Percentiles rank a stretch among this genome's conserved stretches.
Evolutionary conservation across 2,329 filamentous ascomycete species (phyloP).

Genomic region (Colletotrichum sublineola): DNA sequence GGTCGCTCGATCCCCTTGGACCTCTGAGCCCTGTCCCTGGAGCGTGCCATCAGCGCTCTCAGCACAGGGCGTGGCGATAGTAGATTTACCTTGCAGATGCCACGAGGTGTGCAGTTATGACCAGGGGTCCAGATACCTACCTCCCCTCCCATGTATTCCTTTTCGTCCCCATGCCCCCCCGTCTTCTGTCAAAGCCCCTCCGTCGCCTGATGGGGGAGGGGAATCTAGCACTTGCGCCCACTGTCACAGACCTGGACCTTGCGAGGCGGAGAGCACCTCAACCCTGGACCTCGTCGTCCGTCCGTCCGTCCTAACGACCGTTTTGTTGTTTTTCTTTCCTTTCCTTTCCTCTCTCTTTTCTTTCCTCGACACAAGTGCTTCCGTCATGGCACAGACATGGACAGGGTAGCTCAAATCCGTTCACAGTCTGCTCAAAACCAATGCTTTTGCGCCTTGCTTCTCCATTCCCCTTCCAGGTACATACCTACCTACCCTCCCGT

Average conservation of each 20-base stretch:
- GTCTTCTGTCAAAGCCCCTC: slow-evolving; percentile 44
- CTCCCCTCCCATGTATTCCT: slow-evolving; percentile 30
- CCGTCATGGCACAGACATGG: slow-evolving; percentile 45
- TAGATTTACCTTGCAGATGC: slow-evolving; percentile 41
- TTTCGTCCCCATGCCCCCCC: slow-evolving; percentile 40
- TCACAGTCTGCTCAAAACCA: slow-evolving; percentile 41
- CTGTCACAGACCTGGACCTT: slow-evolving; percentile 44
- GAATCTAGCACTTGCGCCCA: slow-evolving; percentile 42
- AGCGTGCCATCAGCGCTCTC: slow-evolving; percentile 15
- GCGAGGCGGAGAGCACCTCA: slow-evolving; percentile 42
- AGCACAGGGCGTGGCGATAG: slow-evolving; percentile 37
- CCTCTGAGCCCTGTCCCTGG: slow-evolving; percentile 13
- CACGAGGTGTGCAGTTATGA: slow-evolving; percentile 42
- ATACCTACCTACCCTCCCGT: slow-evolving; percentile 24
- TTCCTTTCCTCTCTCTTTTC: too few relatives aligned
- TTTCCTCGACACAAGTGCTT: slow-evolving; percentile 42
- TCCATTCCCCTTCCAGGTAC: slow-evolving; percentile 28
- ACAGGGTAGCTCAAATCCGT: slow-evolving; percentile 42
- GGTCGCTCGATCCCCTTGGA: slow-evolving; percentile 1
- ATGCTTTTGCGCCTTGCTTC: slow-evolving; percentile 40
- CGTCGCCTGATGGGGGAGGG: slow-evolving; percentile 42
- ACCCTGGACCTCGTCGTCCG: slow-evolving; percentile 42
- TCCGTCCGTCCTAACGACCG: slow-evolving; percentile 42
- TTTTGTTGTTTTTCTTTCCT: slow-evolving; percentile 34
- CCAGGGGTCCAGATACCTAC: slow-evolving; percentile 40